phyloP scores from a whole-genome alignment of 495 filamentous ascomycete species.

The Penicillium psychrofluorescens region DNA sequence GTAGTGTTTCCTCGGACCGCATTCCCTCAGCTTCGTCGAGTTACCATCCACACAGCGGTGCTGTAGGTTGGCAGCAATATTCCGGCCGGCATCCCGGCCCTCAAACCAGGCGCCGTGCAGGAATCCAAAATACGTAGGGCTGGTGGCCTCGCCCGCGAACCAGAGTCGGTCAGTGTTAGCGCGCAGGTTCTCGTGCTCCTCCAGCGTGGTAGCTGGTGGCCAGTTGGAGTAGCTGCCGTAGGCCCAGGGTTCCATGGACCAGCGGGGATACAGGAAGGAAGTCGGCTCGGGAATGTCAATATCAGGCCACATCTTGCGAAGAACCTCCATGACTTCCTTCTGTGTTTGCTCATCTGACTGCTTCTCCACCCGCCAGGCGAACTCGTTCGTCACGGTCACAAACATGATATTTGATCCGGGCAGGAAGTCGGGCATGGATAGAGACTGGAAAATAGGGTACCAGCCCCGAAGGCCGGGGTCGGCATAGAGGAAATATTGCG shows the following conservation, averaged over 20 bases:
- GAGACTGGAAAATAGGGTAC: conserved; percentile 66
- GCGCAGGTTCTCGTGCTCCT: conserved; percentile 66
- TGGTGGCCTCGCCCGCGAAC: conserved; percentile 70
- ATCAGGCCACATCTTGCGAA: conserved; percentile 59
- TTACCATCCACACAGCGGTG: conserved; percentile 1
- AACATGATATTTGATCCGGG: conserved; percentile 62
- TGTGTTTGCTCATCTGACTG: conserved; percentile 57
- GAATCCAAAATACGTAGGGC: conserved; percentile 63
- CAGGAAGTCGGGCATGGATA: conserved; percentile 52
- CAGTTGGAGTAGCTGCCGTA: conserved; percentile 70
- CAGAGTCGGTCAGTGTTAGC: conserved; percentile 59
- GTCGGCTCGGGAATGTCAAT: conserved; percentile 57
- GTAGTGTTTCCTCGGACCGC: conserved; percentile 5
- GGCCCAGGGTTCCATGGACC: conserved; percentile 59
- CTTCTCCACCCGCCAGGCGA: conserved; percentile 57
- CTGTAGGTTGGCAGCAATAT: conserved; percentile 34
- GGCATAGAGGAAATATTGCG: conserved; percentile 68
- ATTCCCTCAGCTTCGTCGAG: conserved; percentile 1
- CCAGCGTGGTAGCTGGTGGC: conserved; percentile 57
- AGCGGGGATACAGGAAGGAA: conserved; percentile 64
- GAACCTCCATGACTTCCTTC: conserved; percentile 50
- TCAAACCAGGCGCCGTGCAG: conserved; percentile 63
- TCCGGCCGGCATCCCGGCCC: conserved; percentile 45
- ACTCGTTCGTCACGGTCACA: conserved; percentile 54
- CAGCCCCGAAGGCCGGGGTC: conserved; percentile 54